Conservation (phyloP, 305 asterid species). For the Fraxinus ornus region DNA sequence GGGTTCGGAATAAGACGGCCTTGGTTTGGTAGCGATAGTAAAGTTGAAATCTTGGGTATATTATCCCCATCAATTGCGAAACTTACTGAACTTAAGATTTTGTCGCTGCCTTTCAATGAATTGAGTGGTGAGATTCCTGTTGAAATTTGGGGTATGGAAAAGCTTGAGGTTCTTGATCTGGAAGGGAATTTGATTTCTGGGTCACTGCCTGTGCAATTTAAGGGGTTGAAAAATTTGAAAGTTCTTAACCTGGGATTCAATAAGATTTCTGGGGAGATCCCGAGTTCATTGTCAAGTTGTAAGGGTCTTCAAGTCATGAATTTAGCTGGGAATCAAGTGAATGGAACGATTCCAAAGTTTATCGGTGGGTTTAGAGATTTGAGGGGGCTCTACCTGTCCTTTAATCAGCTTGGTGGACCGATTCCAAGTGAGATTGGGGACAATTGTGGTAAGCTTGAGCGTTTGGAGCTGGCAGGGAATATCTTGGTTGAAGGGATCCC, state of each 20-base stretch:
- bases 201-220: constrained; percentile 45
- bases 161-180: constrained; percentile 85
- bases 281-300: constrained; percentile 53
- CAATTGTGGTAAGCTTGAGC: constrained; percentile 69
- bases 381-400: constrained; percentile 78
- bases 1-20: constrained; percentile 70
- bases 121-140: constrained; percentile 62
- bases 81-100: constrained; percentile 56
- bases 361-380: constrained; percentile 57
- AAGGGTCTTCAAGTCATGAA: constrained; percentile 53
- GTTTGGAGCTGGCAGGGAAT: constrained; percentile 74
- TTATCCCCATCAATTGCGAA: constrained; percentile 51
- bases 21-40: constrained; percentile 37
- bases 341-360: constrained; percentile 60
- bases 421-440: constrained; percentile 62
- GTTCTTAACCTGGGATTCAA: constrained; percentile 79
- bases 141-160: constrained; percentile 71
- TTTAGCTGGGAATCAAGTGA: constrained; percentile 71
- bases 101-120: constrained; percentile 74
- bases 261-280: constrained; percentile 52
- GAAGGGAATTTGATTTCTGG: constrained; percentile 72
- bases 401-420: constrained; percentile 59
- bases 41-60: constrained; percentile 50
- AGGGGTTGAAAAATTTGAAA: constrained; percentile 60
- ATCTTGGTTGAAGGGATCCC: constrained; percentile 58